These are phyloP conservation scores for Pythium phragmiticola DNA, from an alignment of 352 stramenopile species.

Conservation along the genomic window DNA sequence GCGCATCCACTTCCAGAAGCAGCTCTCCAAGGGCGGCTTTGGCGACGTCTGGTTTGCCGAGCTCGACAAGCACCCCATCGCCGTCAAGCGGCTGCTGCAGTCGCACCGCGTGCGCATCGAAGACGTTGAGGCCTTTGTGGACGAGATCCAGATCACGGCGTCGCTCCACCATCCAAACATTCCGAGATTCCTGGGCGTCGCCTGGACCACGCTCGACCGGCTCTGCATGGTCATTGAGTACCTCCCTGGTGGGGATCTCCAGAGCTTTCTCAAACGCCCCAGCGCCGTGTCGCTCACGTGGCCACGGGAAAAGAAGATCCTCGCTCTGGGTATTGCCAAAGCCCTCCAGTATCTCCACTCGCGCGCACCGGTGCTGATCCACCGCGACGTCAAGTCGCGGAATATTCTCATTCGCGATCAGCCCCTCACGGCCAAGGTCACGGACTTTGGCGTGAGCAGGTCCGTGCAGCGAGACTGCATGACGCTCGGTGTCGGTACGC, in stretches of 20 bases:
- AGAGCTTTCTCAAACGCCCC: constrained; percentile 23
- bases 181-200: constrained; percentile 25
- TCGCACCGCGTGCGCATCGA: constrained; percentile 15
- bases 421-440: constrained; percentile 61
- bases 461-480: constrained; percentile 22
- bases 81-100: constrained; percentile 30
- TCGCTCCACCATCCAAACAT: constrained; percentile 30
- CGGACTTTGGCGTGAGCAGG: constrained; percentile 79
- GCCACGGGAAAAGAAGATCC: constrained; percentile 40
- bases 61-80: constrained; percentile 18
- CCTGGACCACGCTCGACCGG: constrained; percentile 24
- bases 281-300: constrained; percentile 31
- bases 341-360: constrained; percentile 50
- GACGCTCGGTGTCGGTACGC: constrained; percentile 75
- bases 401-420: constrained; percentile 37
- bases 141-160: constrained; percentile 31
- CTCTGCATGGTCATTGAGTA: constrained; percentile 31
- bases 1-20: constrained; percentile 25
- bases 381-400: constrained; percentile 58
- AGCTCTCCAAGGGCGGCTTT: constrained; percentile 27
- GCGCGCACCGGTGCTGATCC: constrained; percentile 33
- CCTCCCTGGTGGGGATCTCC: constrained; percentile 26
- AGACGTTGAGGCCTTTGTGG: constrained; percentile 26
- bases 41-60: constrained; percentile 31
- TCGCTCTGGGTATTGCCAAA: constrained; percentile 45